Evolutionary conservation across 2,329 filamentous ascomycete genomes (phyloP).

Genomic region (Ascochyta rabiei): DNA sequence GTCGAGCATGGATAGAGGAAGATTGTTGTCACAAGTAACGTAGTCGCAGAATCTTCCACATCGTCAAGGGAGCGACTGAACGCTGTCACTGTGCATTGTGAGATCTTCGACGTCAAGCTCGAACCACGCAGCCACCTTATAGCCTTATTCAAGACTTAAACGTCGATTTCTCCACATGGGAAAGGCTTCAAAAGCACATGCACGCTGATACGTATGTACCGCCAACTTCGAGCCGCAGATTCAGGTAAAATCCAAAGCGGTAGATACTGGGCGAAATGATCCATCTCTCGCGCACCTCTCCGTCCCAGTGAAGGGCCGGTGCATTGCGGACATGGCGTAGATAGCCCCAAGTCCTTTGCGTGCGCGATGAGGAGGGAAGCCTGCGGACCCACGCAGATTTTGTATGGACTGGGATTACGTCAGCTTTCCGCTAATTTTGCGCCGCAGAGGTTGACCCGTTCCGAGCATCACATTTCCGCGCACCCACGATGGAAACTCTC

Average conservation of each 20-base stretch:
- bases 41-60: too few species aligned
- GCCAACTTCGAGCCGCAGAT: slow-evolving; percentile 59
- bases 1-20: too few species aligned
- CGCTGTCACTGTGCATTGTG: too few species aligned
- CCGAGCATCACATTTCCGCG: slow-evolving; percentile 24
- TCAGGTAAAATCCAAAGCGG: slow-evolving; percentile 57
- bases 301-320: slow-evolving; percentile 53
- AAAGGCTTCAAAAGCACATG: background rate
- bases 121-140: background rate
- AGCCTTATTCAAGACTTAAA: too few species aligned
- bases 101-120: too few species aligned
- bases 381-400: slow-evolving; percentile 27
- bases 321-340: slow-evolving; percentile 44
- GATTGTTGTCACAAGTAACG: too few species aligned
- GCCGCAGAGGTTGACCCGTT: slow-evolving; percentile 24
- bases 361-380: slow-evolving; percentile 39
- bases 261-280: slow-evolving; percentile 57
- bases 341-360: slow-evolving; percentile 42
- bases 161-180: too few species aligned
- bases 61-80: too few species aligned
- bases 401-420: slow-evolving; percentile 29
- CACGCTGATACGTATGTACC: slow-evolving; percentile 45
- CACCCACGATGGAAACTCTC: slow-evolving; percentile 54
- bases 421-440: slow-evolving; percentile 32
- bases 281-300: slow-evolving; percentile 52